Percentiles rank a stretch among this genome's conserved stretches.
Evolutionary conservation across 2,329 filamentous ascomycete species (phyloP).

Genomic region (Beauveria scarabaeidicola): DNA sequence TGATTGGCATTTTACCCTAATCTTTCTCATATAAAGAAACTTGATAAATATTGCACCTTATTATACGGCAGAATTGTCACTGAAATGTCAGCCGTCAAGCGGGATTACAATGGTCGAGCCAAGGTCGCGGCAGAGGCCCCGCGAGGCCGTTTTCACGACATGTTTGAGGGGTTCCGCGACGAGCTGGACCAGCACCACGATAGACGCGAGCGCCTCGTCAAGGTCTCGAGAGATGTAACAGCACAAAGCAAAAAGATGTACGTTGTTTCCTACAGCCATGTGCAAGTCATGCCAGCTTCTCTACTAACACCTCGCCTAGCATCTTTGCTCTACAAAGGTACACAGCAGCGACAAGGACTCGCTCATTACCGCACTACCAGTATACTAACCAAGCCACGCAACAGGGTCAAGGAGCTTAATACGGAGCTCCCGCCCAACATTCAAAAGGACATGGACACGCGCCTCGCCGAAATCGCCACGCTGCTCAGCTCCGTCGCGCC

Average conservation of each 20-base stretch:
- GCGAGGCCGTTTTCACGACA: conserved; percentile 47
- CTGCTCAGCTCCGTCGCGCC: conserved; percentile 59
- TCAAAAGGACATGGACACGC: conserved; percentile 58
- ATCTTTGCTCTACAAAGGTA: conserved; percentile 29
- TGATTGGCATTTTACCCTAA: not conserved
- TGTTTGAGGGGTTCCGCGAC: conserved; percentile 79
- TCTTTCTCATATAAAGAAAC: not conserved
- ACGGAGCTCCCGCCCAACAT: conserved; percentile 59
- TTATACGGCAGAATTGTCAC: too few species aligned
- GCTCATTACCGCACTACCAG: not conserved
- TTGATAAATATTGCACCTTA: not conserved
- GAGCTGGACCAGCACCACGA: conserved; percentile 95
- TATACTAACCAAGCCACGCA: not conserved
- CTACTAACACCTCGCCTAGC: conserved; percentile 10
- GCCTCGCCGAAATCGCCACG: conserved; percentile 60
- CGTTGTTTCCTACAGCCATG: conserved; percentile 35
- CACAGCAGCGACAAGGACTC: not conserved
- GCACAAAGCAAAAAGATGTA: conserved; percentile 96
- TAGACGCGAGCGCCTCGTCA: conserved; percentile 80
- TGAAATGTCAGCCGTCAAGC: conserved; percentile 38
- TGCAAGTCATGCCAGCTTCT: not conserved
- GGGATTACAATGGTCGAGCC: conserved; percentile 41
- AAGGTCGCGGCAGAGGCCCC: conserved; percentile 30
- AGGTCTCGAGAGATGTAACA: conserved; percentile 86
- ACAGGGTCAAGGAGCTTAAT: conserved; percentile 56